Evolutionary conservation across 2,329 filamentous ascomycete genomes (phyloP).

Genomic region (Epichloe coenophiala): DNA sequence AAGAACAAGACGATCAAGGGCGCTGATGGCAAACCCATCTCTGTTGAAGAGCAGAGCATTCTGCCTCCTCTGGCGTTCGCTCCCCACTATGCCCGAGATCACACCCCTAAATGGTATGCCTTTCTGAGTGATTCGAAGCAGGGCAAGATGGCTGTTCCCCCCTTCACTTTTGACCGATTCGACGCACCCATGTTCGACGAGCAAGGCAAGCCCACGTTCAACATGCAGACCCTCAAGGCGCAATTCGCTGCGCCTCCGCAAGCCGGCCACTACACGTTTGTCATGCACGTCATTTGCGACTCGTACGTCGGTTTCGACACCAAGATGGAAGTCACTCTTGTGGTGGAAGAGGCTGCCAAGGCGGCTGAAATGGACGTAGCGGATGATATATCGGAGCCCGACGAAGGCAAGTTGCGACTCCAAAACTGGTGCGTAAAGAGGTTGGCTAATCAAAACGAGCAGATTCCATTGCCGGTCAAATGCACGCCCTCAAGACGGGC

Average conservation of each 20-base stretch:
- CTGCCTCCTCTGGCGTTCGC: constrained; percentile 79
- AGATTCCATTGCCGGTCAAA: constrained; percentile 86
- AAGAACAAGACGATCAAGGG: constrained; percentile 55
- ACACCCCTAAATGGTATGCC: constrained; percentile 83
- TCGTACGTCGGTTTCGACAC: constrained; percentile 91
- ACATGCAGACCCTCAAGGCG: constrained; percentile 92
- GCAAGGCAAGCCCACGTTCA: constrained; percentile 76
- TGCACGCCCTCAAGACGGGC: constrained; percentile 72
- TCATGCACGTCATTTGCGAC: constrained; percentile 87
- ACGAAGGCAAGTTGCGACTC: constrained; percentile 60
- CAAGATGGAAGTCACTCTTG: constrained; percentile 78
- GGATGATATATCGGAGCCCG: constrained; percentile 94
- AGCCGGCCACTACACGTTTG: constrained; percentile 84
- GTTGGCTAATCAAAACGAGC: not conserved
- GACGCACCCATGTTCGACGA: constrained; percentile 77
- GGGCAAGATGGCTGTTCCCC: constrained; percentile 90
- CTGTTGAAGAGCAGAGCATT: constrained; percentile 48
- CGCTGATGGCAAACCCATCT: constrained; percentile 40
- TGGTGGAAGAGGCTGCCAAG: constrained; percentile 80
- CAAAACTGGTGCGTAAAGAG: too few relatives aligned
- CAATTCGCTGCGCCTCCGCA: constrained; percentile 93
- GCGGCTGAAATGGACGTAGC: constrained; percentile 68
- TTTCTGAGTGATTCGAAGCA: constrained; percentile 92
- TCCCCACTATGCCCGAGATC: constrained; percentile 79
- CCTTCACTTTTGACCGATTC: constrained; percentile 88